Base-by-base conservation (phyloP, 2,329 filamentous ascomycete genomes). In the Exophiala calicioides region DNA sequence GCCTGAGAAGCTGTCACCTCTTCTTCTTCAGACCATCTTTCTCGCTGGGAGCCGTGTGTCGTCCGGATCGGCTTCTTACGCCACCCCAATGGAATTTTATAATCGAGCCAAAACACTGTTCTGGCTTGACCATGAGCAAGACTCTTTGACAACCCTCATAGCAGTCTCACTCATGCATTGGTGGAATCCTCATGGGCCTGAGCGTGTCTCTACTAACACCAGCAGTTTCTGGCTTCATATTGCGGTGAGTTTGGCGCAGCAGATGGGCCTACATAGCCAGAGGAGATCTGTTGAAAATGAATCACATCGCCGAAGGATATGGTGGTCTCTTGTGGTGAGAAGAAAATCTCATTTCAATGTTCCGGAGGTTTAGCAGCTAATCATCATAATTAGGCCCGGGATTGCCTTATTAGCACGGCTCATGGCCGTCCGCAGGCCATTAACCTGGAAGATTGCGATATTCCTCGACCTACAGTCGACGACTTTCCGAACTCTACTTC, bases 221-320 rank as follows among this genome's bases (percentile, higher is more conserved):
- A 71, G 68, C 42, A 65, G 66, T 5, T 72, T 72, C 47, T 73
- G 70, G 70, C 58, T 68, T 31, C 64, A 68, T 15, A 66, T 72
- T 21, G 67, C 65, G 23, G 64, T 69, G n/a, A 68, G 68, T 1
- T 52, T 73, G 30, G 68, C 69, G 2, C 69, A 70, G 57, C 69
- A 73, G 44, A 64, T 72, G 48, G 69, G 70, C 2, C 55, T 73
- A 12, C 69, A 73, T 45, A 63, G 65, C 30, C 68, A 71, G 31
- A 66, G 67, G 2, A 56, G 51, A 4, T 56, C 57, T 4, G 64
- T 61, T 32, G 53, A 58, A 15, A 63, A 71, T 49, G 63, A 64
- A 15, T 56, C 62, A 3, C 47, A 70, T 5, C 60, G 69, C 32
- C 65, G 64, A 36, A 60, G 69, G 23, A 56, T 73, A 9, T 73